Conservation (phyloP, 108 stramenopile genomes). For the Seminavis robusta region DNA sequence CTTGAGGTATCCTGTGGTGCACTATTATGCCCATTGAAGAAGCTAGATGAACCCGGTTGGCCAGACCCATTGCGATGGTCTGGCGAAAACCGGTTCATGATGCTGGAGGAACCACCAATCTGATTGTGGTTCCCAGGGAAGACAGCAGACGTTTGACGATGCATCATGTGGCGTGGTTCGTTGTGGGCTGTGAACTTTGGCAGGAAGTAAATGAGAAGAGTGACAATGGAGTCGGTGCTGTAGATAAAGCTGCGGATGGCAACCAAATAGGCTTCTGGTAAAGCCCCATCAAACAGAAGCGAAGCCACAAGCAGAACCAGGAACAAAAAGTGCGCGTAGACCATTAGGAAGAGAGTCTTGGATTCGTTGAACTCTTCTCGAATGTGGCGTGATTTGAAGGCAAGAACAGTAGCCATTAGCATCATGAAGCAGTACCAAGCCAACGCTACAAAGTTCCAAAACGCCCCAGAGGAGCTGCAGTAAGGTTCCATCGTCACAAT, state of each 20-base stretch:
- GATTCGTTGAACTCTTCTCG: constrained; percentile 25
- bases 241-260: too few relatives aligned
- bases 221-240: constrained; percentile 19
- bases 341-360: constrained; percentile 21
- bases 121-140: too few relatives aligned
- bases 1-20: too few relatives aligned
- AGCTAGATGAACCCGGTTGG: too few relatives aligned
- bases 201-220: constrained; percentile 19
- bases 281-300: constrained; percentile 1
- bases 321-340: constrained; percentile 33
- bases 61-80: too few relatives aligned
- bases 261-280: too few relatives aligned
- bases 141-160: too few relatives aligned
- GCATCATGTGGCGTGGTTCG: too few relatives aligned
- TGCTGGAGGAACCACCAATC: too few relatives aligned
- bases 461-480: constrained; percentile 6
- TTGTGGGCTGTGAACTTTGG: constrained; percentile 19
- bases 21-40: too few relatives aligned
- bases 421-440: constrained; percentile 24
- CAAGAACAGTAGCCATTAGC: constrained; percentile 25
- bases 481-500: constrained; percentile 1
- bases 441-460: constrained; percentile 9
- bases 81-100: too few relatives aligned
- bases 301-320: constrained; percentile 3
- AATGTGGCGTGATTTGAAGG: constrained; percentile 24